Evolutionary conservation across 1,284 basidiomycete genomes (phyloP).

Genomic region (Fomitopsis palustris): DNA sequence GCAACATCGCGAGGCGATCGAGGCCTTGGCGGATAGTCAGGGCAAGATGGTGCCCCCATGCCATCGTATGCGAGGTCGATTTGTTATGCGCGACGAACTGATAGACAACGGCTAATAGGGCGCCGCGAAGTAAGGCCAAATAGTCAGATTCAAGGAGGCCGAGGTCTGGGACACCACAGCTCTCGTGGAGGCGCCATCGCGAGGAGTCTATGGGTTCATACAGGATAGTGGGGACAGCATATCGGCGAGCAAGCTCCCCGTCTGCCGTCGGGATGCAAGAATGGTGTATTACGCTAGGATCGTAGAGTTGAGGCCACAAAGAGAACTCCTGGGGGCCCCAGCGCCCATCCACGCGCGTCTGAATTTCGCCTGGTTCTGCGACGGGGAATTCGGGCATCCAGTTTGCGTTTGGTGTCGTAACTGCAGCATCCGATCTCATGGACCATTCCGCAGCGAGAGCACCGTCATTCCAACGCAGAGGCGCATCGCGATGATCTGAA

Average conservation of each 20-base stretch:
- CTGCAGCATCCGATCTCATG: neutral
- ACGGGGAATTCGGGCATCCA: neutral
- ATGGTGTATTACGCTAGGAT: neutral
- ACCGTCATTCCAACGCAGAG: neutral
- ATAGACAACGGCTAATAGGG: too few species aligned
- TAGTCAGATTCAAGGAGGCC: neutral
- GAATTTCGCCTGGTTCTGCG: neutral
- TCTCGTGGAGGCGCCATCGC: neutral
- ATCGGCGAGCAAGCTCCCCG: neutral
- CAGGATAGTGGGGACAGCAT: neutral
- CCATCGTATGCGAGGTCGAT: neutral
- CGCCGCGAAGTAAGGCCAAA: too few species aligned
- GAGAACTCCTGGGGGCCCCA: neutral
- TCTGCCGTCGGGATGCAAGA: neutral
- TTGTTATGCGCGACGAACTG: neutral
- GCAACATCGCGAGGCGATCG: neutral
- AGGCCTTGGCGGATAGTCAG: neutral
- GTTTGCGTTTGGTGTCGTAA: neutral
- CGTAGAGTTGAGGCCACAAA: neutral
- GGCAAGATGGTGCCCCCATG: neutral
- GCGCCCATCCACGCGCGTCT: neutral
- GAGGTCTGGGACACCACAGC: neutral
- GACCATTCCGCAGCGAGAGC: neutral
- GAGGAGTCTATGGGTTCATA: neutral
- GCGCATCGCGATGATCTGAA: too few species aligned